Percentiles rank a stretch among this genome's conserved stretches.
Evolutionary conservation across 1,284 basidiomycete genomes (phyloP).

Genomic region (Uromyces viciae-fabae): DNA sequence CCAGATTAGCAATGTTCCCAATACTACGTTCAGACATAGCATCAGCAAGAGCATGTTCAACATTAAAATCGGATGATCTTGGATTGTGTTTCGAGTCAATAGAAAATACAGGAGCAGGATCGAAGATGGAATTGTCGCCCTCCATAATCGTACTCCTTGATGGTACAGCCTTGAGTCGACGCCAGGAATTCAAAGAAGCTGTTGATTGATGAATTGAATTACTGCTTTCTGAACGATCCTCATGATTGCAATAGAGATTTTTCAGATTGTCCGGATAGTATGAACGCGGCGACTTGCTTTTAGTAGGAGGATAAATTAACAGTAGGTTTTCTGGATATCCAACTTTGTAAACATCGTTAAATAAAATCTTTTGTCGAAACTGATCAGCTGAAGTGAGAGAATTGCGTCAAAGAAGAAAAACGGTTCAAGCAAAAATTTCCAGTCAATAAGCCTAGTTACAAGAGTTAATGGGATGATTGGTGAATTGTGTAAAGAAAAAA

Average conservation of each 20-base stretch:
- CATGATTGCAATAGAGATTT: not conserved
- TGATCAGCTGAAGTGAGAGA: not conserved
- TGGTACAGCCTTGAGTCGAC: no score
- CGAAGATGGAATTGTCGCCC: not conserved
- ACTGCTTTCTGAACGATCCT: no score
- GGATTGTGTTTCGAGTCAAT: conserved; percentile 16
- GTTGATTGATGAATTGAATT: not conserved
- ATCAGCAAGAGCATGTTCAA: conserved; percentile 39
- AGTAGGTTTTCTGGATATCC: conserved; percentile 20
- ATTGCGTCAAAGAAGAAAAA: not conserved
- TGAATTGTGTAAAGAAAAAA: no score
- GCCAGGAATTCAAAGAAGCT: not conserved
- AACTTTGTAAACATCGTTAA: not conserved
- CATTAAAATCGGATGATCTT: conserved; percentile 31
- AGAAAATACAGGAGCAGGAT: not conserved
- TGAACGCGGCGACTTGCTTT: not conserved
- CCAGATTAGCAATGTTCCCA: not conserved
- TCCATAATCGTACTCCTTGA: no score
- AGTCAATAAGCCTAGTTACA: no score
- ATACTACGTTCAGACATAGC: conserved; percentile 37
- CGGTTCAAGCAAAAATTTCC: not conserved
- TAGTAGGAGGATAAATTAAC: not conserved
- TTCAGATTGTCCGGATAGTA: conserved; percentile 6
- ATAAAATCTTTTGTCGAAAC: not conserved
- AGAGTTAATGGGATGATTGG: no score